Evolutionary conservation across 441 rosid genomes (phyloP), one percentile per base, ranked within the genome.

Genomic region (Erodium texanum): DNA sequence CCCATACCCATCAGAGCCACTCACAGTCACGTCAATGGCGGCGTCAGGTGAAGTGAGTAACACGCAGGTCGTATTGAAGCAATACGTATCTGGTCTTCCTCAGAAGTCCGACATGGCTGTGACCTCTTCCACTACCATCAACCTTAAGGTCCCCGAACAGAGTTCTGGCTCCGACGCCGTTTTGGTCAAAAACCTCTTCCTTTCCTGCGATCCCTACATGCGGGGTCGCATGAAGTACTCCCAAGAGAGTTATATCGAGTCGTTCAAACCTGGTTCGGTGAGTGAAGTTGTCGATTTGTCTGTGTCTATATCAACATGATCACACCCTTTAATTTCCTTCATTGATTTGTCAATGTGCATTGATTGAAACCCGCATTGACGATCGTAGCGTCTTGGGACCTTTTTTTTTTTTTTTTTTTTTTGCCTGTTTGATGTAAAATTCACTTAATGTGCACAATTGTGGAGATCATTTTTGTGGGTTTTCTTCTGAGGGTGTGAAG

Each of bases 161-260:
- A 0, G 19, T 14, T 48, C 56, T 1, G 19, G 3, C 56, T n/a
- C 56, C 11, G 15, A 15, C 18, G 18, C 16, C 56, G 19, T n/a
- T n/a, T 48, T 48, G 56, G 7, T 48, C 56, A 48, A 48, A 48
- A 48, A 48, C 56, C 56, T 48, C 19, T 48, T 9, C 56, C 56
- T 48, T 48, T 48, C 56, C 56, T 48, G 56, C 56, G 56, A 48
- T 5, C 56, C 56, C 7, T 48, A 48, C 56, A 48, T 48, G 56
- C 56, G 56, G 0, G 56, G 19, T 16, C 56, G 56, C 56, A 48
- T 48, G 56, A 15, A n/a, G 6, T 0, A 1, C 7, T 48, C 18
- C 2, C 18, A n/a, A 15, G 19, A 5, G 6, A 48, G 19, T n/a
- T 48, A 48, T 14, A 7, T 16, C 18, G 7, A n/a, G 0, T 16